Conservation (phyloP, 129 eudicot genomes). For the Daucus carota region DNA sequence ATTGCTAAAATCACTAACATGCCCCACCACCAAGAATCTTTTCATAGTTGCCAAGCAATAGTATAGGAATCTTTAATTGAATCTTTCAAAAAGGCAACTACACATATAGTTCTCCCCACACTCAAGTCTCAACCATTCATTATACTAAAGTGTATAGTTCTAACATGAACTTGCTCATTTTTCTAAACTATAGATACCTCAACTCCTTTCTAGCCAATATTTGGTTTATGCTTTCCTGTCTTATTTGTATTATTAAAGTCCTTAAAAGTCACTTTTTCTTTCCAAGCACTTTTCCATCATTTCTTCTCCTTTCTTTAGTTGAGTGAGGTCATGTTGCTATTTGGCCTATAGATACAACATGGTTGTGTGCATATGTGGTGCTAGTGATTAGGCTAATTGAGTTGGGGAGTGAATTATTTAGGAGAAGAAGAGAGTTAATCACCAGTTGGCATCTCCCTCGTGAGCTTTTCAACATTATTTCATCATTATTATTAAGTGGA, state of each 20-base stretch:
- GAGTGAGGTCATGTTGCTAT: background rate
- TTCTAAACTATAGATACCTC: background rate
- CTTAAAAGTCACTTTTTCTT: background rate
- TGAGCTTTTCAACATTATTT: background rate
- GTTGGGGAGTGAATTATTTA: background rate
- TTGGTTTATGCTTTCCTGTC: background rate
- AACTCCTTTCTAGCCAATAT: background rate
- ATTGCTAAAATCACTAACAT: background rate
- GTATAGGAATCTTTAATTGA: background rate
- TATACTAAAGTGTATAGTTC: background rate
- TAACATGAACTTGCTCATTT: background rate
- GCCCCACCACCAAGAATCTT: slow-evolving; percentile 8
- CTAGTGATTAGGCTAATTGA: background rate
- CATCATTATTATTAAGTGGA: background rate
- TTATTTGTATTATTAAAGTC: background rate
- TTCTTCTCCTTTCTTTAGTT: background rate
- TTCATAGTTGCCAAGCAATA: background rate
- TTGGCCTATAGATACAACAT: background rate
- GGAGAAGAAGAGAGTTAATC: background rate
- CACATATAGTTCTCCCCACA: background rate
- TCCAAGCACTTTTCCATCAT: background rate
- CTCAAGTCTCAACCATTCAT: slow-evolving; percentile 4
- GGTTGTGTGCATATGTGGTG: background rate
- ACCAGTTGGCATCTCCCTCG: background rate
- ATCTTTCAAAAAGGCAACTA: background rate